Evolutionary conservation across 129 eudicot species (phyloP), one percentile per base, ranked within the genome.

Genomic region (Helichrysum umbraculigerum): DNA sequence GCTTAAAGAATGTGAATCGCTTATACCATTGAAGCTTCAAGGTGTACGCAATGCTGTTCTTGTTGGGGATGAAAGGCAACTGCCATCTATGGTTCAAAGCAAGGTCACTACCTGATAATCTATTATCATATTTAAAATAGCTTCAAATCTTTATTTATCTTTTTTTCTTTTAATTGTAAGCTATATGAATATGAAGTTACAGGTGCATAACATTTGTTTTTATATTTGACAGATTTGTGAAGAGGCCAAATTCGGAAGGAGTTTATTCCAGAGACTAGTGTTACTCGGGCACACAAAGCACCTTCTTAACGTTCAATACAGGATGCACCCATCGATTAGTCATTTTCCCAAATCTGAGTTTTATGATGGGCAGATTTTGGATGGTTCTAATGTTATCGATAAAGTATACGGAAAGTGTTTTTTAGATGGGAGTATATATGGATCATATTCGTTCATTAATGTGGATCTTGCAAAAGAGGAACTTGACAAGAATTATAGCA

Each of bases 191-290:
- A 74, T 9, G 89, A 89, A 68, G 86, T 83, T 11, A 11, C 61
- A 2, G 81, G 66, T 72, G 41, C 68, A 8, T 54, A 81, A 47
- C 73, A 81, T 47, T 3, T 50, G 20, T 70, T 28, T 44, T 47
- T 12, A 25, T 10, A 82, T 29, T 0, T 69, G 50, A 30, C 37
- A 92, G 98, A 66, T 92, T 32, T 80, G 81, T 22, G 82, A 78
- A 33, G 80, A 87, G 51, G 91, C 89, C n/a, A 79, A 82, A 0
- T 93, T 86, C 15, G 97, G 98, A 73, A 90, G 96, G 81, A 93
- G 97, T 70, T 84, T 93, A 72, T 93, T 93, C 54, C 83, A 84
- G 63, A 83, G 98, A 72, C 77, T 90, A 29, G 86, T 74, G 19
- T 70, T 66, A 39, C 61, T 93, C 28, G 98, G 91, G 34, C 81